Evolutionary conservation across 306 rosid species (phyloP).

Genomic region (Calophaca sinica): DNA sequence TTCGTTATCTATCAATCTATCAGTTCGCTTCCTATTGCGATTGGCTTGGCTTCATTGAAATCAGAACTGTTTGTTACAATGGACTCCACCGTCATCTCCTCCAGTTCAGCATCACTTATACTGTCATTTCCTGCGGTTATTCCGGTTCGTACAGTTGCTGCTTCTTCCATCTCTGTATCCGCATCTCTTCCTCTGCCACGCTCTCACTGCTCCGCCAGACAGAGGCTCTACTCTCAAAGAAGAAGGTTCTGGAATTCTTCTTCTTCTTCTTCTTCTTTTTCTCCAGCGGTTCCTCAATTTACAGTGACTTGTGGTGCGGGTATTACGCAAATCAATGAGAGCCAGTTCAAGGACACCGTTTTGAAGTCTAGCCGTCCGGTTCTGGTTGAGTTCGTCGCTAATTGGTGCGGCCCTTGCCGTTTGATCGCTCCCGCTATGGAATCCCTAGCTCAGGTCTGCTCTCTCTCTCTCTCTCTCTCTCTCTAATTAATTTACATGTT

Average conservation of each 20-base stretch:
- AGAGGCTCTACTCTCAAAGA: constrained; percentile 34
- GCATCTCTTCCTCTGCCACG: constrained; percentile 40
- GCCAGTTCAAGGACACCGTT: constrained; percentile 66
- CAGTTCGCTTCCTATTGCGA: not conserved
- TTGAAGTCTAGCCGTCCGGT: constrained; percentile 75
- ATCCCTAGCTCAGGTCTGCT: constrained; percentile 70
- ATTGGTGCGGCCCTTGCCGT: constrained; percentile 95
- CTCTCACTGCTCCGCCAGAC: constrained; percentile 29
- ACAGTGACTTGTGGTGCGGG: constrained; percentile 57
- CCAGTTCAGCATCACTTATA: constrained; percentile 47
- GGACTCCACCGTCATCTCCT: constrained; percentile 36
- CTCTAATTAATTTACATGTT: not conserved
- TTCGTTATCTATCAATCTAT: not conserved
- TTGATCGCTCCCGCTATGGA: constrained; percentile 76
- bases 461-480: not conserved
- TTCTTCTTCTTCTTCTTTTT: constrained; percentile 34
- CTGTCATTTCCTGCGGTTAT: constrained; percentile 28
- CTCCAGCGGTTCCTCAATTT: constrained; percentile 46
- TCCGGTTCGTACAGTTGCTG: constrained; percentile 47
- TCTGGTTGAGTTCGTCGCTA: constrained; percentile 90
- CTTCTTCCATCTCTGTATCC: constrained; percentile 40
- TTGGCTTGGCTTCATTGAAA: not conserved
- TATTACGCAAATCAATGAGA: constrained; percentile 68
- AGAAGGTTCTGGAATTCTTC: constrained; percentile 30
- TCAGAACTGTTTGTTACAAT: constrained; percentile 20